Base-by-base conservation (phyloP, 139 green algal species). In the Haematococcus sp. region DNA sequence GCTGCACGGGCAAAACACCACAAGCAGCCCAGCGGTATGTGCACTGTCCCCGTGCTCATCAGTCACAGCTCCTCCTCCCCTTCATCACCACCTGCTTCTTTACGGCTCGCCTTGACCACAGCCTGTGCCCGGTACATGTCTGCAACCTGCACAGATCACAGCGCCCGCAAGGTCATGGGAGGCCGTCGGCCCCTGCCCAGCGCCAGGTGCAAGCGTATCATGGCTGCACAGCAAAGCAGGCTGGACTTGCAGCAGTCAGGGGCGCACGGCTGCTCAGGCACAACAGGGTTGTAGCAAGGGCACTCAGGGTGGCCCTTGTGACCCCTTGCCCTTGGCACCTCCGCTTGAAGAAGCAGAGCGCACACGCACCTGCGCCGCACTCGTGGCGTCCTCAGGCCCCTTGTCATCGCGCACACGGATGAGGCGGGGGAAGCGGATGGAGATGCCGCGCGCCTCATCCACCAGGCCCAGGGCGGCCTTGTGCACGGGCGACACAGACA, bases 371-470 rank as follows among this genome's bases (percentile, higher is more conserved):
- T 98, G 93, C 60, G 90, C 82, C 1, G 93, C 84, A 0, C 71
- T 91, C 1, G 95, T 99, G 1, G 94, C 89, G 51, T 96, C 84
- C 77, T 98, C 94, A 0, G 93, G 87, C 2, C 68, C 68, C 87
- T 98, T 99, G 86, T 99, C 95, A 3, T 97, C 93, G 0, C 95
- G 87, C 25, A 97, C 87, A 13, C 91, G 84, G 16, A 99, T 81
- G 49, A 97, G 81, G 46, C 93, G 86, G 7, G 92, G 93, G 81
- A 97, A 97, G 35, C 90, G 76, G 59, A 97, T 96, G 73, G 86
- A 94, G 70, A 98, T 94, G 49, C 94, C 94, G 74, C 96, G 96
- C 44, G 16, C 65, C 20, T 74, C 32, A 58, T 97, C 93, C 30
- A 94, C 87, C 74, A 93, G 73, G 4, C 95, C 94, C 11, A 81